Base-by-base conservation (phyloP, 495 filamentous ascomycete species). In the Usnea hakonensis region DNA sequence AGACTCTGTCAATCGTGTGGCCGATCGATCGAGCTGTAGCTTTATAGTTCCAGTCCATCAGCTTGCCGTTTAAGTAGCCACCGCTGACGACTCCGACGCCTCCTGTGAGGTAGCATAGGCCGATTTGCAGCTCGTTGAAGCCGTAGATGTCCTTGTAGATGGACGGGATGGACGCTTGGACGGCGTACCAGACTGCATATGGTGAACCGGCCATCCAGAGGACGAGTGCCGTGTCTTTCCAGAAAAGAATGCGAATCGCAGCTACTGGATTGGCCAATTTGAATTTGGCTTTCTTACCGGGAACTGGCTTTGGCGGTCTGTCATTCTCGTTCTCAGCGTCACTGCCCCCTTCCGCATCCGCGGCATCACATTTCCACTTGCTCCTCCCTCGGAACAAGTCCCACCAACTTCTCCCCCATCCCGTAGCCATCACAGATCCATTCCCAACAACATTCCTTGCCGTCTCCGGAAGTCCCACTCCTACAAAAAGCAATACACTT, bases 51-150 rank as follows among this genome's bases (percentile, higher is more conserved):
- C 66, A 65, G 59, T 81, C 79, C 64, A 82, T 62, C 70, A 95
- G 88, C 72, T 94, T 90, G 62, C 93, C 93, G 70, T 92, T 90
- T 64, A 90, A 85, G 64, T 96, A 86, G 44, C 90, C 89, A 63
- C 90, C 94, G 55, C 96, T 85, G 53, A 89, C 90, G 58, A 92
- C 74, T 23, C 79, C 79, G 2, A 75, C 59, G 1, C 76, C 77
- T 44, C 78, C 74, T 5, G 79, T 73, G 13, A 81, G 73, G 41
- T 66, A 78, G 26, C 68, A 65, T 3, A 77, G 64, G 1, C 77
- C 75, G 35, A 78, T 72, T 37, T 68, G 63, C 0, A 78, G 53
- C 43, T 76, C 73, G 26, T 70, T 61, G 3, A 77, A 70, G 8
- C 60, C 43, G 56, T 77, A 78, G 2, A 66, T 33, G 5, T 53